phyloP scores from a whole-genome alignment of 345 rosid species.

The Excoecaria cochinchinensis region DNA sequence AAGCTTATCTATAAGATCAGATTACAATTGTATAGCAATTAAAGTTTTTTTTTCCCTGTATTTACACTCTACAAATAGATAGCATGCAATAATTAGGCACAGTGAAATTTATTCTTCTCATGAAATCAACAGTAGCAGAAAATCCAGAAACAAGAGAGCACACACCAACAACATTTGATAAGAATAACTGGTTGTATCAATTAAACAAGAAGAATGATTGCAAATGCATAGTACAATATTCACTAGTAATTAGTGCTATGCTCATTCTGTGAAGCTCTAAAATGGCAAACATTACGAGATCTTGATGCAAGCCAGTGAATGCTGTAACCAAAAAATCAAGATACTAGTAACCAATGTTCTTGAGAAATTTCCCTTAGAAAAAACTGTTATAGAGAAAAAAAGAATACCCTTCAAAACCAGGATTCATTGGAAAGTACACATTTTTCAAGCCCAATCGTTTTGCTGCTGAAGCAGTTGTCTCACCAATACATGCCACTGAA shows the following conservation, averaged over 20 bases:
- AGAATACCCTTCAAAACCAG: constrained; percentile 89
- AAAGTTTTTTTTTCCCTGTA: too few relatives aligned
- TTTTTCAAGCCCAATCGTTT: constrained; percentile 65
- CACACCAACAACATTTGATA: background rate
- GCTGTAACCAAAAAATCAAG: background rate
- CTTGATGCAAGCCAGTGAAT: background rate
- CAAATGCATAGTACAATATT: background rate
- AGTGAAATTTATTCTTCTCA: background rate
- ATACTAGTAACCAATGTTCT: background rate
- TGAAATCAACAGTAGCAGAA: constrained; percentile 1
- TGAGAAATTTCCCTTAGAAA: background rate
- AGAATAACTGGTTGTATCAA: background rate
- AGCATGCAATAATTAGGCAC: background rate
- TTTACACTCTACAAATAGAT: background rate
- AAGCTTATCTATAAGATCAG: background rate
- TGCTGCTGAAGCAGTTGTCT: constrained; percentile 90
- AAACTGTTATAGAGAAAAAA: background rate
- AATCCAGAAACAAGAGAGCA: background rate
- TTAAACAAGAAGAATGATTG: background rate
- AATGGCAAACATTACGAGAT: background rate
- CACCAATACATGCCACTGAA: constrained; percentile 87
- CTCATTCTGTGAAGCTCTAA: background rate
- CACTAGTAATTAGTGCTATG: too few relatives aligned
- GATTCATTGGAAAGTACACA: constrained; percentile 69
- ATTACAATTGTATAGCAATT: background rate